These are phyloP conservation scores for Apiospora saccharicola DNA, from an alignment of 2,329 filamentous ascomycete species.

Conservation along the genomic window DNA sequence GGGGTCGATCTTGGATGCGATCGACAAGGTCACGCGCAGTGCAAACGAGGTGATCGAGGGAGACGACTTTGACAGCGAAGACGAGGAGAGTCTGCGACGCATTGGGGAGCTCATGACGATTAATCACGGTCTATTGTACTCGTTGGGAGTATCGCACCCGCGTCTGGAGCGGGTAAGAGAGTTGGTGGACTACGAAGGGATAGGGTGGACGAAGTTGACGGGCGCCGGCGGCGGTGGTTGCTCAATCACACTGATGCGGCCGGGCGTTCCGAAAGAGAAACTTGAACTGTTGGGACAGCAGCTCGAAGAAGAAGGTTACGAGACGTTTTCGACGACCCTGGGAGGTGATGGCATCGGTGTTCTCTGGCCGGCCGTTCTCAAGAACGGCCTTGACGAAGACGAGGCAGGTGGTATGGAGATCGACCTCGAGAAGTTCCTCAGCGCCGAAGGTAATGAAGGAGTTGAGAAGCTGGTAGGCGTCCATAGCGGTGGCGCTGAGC, in stretches of 20 bases:
- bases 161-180: conserved; percentile 91
- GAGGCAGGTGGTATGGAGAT: conserved; percentile 89
- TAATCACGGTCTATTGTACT: conserved; percentile 92
- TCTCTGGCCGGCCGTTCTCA: conserved; percentile 88
- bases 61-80: conserved; percentile 72
- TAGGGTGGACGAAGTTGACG: conserved; percentile 97
- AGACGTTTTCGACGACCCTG: conserved; percentile 86
- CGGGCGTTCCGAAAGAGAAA: conserved; percentile 63
- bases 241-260: conserved; percentile 87
- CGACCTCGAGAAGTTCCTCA: conserved; percentile 82
- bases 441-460: conserved; percentile 82
- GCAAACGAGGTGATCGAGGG: conserved; percentile 62
- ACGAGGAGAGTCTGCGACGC: conserved; percentile 70
- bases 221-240: conserved; percentile 96
- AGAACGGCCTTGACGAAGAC: conserved; percentile 82
- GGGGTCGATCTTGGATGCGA: conserved; percentile 81
- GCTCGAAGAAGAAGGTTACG: conserved; percentile 76
- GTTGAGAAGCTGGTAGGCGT: conserved; percentile 90
- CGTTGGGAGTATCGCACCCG: conserved; percentile 92
- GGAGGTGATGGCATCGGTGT: conserved; percentile 95
- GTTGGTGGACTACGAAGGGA: conserved; percentile 84
- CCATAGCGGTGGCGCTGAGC: conserved; percentile 68
- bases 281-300: conserved; percentile 70
- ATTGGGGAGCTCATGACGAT: conserved; percentile 90
- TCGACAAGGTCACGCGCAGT: conserved; percentile 73